Evolutionary conservation across 1,284 basidiomycete species (phyloP), one percentile per base, ranked within the genome.

Genomic region (Pascua guehoae): DNA sequence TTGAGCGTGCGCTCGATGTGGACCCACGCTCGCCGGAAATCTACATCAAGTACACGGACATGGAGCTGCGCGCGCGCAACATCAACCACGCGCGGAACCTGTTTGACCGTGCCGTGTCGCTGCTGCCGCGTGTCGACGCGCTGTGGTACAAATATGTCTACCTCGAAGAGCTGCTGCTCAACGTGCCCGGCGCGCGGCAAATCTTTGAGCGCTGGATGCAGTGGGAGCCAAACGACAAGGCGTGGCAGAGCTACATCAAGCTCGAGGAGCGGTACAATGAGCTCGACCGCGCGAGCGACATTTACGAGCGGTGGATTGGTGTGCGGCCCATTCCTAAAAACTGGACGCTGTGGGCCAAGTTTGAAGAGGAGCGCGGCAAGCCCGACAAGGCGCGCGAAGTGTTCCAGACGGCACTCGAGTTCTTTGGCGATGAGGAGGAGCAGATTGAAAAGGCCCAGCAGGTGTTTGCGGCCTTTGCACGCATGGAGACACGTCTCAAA

Each of bases 101-200:
- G 18, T 97, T 91, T 75, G 96, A 99, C 80, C 86, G 96, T 57
- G 91, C 92, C 3, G 93, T 98, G 54, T 96, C 94, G 11, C 84
- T 98, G 1, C 85, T 99, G 32, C 95, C 96, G 7, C 87, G 96
- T 41, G 86, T 98, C 52, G 94, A 99, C 57, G 60, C 67, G 70
- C 81, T 95, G 5, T 97, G 94, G 95, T 97, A 97, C 83, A 97
- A 97, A 78, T 98, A 97, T 63, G 95, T 98, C 53, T 97, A 97
- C 78, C 85, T 98, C 54, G 95, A 99, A 74, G 95, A 99, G 76
- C 84, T 99, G 4, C 83, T 99, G 12, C 89, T 95, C 69, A 98
- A 99, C 71, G 86, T 98, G 41, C 84, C 91, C 1, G 95, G 95
- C 37, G 93, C 94, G 1, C 86, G 95, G 11, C 94, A 98, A 74